Conservation (phyloP, 2,329 filamentous ascomycete species). For the Fusarium haematococcum region DNA sequence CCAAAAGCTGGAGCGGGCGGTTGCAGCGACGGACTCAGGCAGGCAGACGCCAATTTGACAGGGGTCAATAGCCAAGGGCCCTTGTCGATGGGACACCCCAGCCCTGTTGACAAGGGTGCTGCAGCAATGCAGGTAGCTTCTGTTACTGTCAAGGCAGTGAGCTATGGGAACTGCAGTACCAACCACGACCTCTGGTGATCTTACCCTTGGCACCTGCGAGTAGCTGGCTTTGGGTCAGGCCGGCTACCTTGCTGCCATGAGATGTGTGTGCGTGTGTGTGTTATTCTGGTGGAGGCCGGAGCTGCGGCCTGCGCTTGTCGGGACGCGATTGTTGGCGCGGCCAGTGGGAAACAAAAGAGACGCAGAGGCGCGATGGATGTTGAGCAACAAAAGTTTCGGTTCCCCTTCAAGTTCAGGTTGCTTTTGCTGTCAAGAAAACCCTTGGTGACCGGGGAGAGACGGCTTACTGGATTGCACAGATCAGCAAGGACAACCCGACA, state of each 20-base stretch:
- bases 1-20: constrained; percentile 42
- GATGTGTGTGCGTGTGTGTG: constrained; percentile 1
- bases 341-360: constrained; percentile 33
- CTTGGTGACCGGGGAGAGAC: background rate
- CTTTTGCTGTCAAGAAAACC: background rate
- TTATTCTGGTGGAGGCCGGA: constrained; percentile 35
- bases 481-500: background rate
- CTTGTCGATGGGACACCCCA: constrained; percentile 30
- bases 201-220: constrained; percentile 33
- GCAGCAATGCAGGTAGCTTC: constrained; percentile 27
- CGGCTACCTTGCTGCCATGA: constrained; percentile 12
- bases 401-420: background rate
- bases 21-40: constrained; percentile 42
- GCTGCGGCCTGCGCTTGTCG: constrained; percentile 45
- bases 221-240: constrained; percentile 27
- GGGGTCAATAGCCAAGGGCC: constrained; percentile 39
- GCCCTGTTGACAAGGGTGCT: constrained; percentile 38
- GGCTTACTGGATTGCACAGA: background rate
- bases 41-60: constrained; percentile 41
- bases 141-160: constrained; percentile 25
- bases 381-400: background rate
- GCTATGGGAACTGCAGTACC: constrained; percentile 26
- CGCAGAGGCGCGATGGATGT: constrained; percentile 15
- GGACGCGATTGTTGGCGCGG: constrained; percentile 42
- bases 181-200: constrained; percentile 26